Percentiles rank a stretch among this genome's conserved stretches.
Conservation (phyloP, 768 basidiomycete species). For the Amanita polypyramis region DNA sequence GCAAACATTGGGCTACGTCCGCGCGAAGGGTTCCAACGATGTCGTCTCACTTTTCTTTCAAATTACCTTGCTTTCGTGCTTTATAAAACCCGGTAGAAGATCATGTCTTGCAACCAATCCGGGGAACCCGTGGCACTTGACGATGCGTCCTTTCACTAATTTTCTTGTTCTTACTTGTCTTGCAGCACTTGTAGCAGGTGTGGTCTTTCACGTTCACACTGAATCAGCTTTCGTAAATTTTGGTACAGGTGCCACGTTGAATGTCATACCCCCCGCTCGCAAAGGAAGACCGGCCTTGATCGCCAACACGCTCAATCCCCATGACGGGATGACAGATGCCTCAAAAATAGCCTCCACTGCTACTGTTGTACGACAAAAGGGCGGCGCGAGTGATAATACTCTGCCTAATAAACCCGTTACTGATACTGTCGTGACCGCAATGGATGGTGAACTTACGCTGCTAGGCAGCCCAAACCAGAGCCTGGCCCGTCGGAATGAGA, state of each 20-base stretch:
- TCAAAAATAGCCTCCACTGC: conserved; percentile 25
- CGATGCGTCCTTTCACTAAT: not conserved
- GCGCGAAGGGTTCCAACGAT: too few species aligned
- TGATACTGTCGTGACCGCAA: conserved; percentile 29
- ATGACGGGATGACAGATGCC: conserved; percentile 18
- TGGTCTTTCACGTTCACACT: not conserved
- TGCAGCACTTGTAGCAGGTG: not conserved
- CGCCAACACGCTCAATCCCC: not conserved
- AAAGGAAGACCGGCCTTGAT: not conserved
- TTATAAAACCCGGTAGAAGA: too few species aligned
- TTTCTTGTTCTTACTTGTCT: not conserved
- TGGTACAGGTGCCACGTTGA: not conserved
- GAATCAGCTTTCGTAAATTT: not conserved
- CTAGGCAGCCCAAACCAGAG: conserved; percentile 7
- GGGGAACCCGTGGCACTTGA: not conserved
- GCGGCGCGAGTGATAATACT: conserved; percentile 18
- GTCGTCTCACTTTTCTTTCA: too few species aligned
- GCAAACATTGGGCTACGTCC: too few species aligned
- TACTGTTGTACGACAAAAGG: conserved; percentile 28
- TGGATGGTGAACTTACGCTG: conserved; percentile 29
- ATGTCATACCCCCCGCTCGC: not conserved
- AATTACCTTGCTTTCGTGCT: too few species aligned
- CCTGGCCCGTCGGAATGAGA: not conserved
- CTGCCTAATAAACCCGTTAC: conserved; percentile 26
- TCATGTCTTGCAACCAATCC: too few species aligned